These are phyloP conservation scores for Scutellaria minor DNA, from an alignment of 257 asterid genomes.

Conservation along the genomic window DNA sequence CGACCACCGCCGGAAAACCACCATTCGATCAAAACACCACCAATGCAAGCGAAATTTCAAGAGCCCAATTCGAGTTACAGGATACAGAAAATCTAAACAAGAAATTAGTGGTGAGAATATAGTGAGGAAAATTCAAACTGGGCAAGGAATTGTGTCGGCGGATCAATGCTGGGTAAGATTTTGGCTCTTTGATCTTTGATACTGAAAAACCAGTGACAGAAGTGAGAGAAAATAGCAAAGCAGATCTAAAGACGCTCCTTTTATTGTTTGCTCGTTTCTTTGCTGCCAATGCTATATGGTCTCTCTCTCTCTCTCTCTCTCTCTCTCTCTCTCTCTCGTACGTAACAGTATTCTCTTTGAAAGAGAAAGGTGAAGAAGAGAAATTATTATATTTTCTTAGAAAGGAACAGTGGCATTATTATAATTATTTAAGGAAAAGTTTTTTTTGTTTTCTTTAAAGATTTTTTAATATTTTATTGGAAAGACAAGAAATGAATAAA, in stretches of 20 bases:
- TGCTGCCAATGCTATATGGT: slow-evolving; percentile 25
- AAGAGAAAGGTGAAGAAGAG: slow-evolving; percentile 4
- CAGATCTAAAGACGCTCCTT: slow-evolving; percentile 51
- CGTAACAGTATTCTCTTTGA: slow-evolving; percentile 35
- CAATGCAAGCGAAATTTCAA: slow-evolving; percentile 36
- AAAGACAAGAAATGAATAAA: slow-evolving; percentile 27
- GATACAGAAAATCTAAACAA: slow-evolving; percentile 14
- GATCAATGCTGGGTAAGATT: slow-evolving; percentile 45
- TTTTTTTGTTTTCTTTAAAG: neutral
- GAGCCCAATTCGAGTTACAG: slow-evolving; percentile 34
- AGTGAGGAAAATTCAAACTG: slow-evolving; percentile 29
- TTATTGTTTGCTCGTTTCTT: slow-evolving; percentile 13
- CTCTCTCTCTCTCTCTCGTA: slow-evolving; percentile 44
- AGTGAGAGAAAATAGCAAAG: slow-evolving; percentile 34
- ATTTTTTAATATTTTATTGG: slow-evolving; percentile 16
- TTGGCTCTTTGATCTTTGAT: slow-evolving; percentile 30
- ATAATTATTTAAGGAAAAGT: neutral
- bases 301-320: slow-evolving; percentile 37
- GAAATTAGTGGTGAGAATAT: slow-evolving; percentile 10
- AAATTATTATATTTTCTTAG: too few species aligned
- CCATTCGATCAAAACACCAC: slow-evolving; percentile 41
- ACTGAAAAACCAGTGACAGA: slow-evolving; percentile 38
- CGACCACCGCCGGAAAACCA: slow-evolving; percentile 49
- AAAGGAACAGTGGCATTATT: slow-evolving; percentile 28
- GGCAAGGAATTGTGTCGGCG: slow-evolving; percentile 36